Evolutionary conservation across 2,329 filamentous ascomycete species (phyloP).

Genomic region (Diaporthe capsici): DNA sequence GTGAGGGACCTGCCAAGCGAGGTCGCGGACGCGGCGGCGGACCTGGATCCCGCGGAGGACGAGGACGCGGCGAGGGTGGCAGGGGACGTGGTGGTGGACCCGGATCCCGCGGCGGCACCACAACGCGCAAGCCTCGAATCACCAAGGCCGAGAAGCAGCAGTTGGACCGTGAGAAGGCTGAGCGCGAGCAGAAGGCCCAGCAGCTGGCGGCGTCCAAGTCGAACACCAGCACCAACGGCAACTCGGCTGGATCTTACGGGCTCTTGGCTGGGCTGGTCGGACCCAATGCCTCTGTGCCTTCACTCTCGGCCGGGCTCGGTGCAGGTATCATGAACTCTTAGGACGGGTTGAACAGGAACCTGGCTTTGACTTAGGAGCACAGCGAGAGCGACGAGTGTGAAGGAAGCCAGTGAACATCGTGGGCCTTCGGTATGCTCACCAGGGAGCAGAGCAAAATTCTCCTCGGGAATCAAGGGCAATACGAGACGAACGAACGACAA

Average conservation of each 20-base stretch:
- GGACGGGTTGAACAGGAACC: conserved; percentile 10
- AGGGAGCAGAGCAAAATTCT: background rate
- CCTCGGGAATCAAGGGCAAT: background rate
- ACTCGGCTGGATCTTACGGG: conserved; percentile 33
- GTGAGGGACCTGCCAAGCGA: conserved; percentile 81
- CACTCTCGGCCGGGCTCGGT: conserved; percentile 35
- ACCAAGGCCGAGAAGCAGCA: conserved; percentile 88
- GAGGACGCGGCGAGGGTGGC: conserved; percentile 53
- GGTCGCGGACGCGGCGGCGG: conserved; percentile 62
- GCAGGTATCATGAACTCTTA: conserved; percentile 38
- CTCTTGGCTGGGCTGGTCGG: conserved; percentile 32
- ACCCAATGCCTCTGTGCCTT: conserved; percentile 29
- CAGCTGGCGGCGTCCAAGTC: conserved; percentile 53
- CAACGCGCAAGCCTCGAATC: conserved; percentile 84
- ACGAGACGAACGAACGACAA: background rate
- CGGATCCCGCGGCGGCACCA: conserved; percentile 81
- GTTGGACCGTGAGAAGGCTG: conserved; percentile 85
- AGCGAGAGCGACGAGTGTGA: background rate
- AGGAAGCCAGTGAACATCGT: background rate
- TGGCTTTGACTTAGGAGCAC: background rate
- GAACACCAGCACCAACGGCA: conserved; percentile 50
- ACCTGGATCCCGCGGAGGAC: conserved; percentile 64
- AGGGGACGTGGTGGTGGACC: conserved; percentile 67
- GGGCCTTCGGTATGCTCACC: background rate
- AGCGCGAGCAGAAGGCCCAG: conserved; percentile 71